These are phyloP conservation scores for Hysterium pulicare DNA, from an alignment of 2,329 filamentous ascomycete genomes.

Conservation along the genomic window DNA sequence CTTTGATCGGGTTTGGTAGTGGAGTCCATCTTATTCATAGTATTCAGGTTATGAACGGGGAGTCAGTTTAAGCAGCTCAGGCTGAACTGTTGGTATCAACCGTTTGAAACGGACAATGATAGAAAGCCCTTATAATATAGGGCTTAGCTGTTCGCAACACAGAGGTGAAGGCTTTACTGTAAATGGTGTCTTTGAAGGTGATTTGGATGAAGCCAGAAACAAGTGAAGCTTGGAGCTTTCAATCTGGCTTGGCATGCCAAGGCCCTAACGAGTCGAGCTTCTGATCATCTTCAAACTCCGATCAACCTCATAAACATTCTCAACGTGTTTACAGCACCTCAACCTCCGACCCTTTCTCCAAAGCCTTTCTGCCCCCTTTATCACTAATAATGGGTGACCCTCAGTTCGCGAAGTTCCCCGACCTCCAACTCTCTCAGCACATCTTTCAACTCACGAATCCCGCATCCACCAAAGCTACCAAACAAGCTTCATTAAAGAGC, in stretches of 20 bases:
- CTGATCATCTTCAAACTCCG: neutral
- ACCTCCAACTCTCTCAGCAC: constrained; percentile 77
- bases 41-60: neutral
- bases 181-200: too few relatives aligned
- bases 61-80: neutral
- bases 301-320: neutral
- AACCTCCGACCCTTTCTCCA: neutral
- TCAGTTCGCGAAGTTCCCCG: constrained; percentile 80
- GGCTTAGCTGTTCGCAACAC: too few relatives aligned
- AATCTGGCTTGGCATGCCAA: neutral
- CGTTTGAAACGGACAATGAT: too few relatives aligned
- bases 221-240: neutral
- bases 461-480: constrained; percentile 62
- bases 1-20: constrained; percentile 5
- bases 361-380: neutral
- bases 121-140: too few relatives aligned
- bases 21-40: too few relatives aligned
- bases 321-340: too few relatives aligned
- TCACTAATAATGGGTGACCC: constrained; percentile 64
- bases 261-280: too few relatives aligned
- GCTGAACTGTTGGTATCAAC: neutral
- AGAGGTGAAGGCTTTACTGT: too few relatives aligned
- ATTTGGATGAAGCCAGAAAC: too few relatives aligned
- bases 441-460: constrained; percentile 85
- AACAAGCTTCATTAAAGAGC: constrained; percentile 68